Percentiles rank a stretch among this genome's conserved stretches.
Conservation (phyloP, 2,329 filamentous ascomycete genomes). For the Orbilia ellipsospora region DNA sequence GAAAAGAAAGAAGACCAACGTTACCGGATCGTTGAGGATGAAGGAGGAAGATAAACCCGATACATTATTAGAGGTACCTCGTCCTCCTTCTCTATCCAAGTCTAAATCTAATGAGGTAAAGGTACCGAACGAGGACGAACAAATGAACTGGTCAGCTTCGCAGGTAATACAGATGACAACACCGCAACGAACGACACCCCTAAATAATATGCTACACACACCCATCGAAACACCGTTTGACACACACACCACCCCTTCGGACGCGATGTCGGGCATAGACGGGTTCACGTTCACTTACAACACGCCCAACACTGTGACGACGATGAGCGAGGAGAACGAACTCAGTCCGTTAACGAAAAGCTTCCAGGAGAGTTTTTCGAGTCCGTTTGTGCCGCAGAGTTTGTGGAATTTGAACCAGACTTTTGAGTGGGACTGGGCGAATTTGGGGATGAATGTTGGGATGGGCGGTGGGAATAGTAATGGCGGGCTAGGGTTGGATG, state of each 20-base stretch:
- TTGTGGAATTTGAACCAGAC: slow-evolving; percentile 97
- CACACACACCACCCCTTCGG: slow-evolving; percentile 27
- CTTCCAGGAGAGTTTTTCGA: slow-evolving; percentile 64
- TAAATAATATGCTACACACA: slow-evolving; percentile 16
- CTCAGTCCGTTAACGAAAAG: slow-evolving; percentile 58
- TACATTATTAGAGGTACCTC: slow-evolving; percentile 29
- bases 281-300: slow-evolving; percentile 44
- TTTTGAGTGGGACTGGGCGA: slow-evolving; percentile 83
- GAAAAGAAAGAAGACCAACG: slow-evolving; percentile 76
- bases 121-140: slow-evolving; percentile 42
- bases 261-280: slow-evolving; percentile 31
- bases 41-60: slow-evolving; percentile 27
- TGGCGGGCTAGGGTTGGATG: slow-evolving; percentile 22
- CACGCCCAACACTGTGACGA: slow-evolving; percentile 56
- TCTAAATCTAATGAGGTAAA: slow-evolving; percentile 8
- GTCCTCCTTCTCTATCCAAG: neutral
- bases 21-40: slow-evolving; percentile 22
- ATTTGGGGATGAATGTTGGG: slow-evolving; percentile 40
- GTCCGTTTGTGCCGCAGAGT: slow-evolving; percentile 91
- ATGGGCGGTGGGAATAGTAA: neutral
- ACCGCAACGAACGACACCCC: slow-evolving; percentile 4
- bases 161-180: neutral
- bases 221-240: slow-evolving; percentile 38
- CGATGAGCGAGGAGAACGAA: slow-evolving; percentile 56
- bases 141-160: slow-evolving; percentile 49